Evolutionary conservation across 148 eudicot genomes (phyloP), one percentile per base, ranked within the genome.

Genomic region (Chenopodium berlandieri): DNA sequence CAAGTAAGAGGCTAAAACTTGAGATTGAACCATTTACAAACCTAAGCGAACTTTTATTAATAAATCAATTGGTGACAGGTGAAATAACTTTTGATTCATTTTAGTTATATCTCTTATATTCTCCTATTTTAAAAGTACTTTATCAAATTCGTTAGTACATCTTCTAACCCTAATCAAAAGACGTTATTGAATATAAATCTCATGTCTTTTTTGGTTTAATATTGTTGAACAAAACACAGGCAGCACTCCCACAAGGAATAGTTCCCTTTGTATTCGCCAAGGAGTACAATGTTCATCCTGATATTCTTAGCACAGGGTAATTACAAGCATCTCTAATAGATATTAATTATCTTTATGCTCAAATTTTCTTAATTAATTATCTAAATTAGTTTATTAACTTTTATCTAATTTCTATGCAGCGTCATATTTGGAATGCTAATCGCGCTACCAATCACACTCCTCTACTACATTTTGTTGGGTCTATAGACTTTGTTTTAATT

Each of bases 261-360:
- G 97, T 93, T 80, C 97, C 97, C 67, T 93, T 93, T 87, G 97
- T 93, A 64, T 93, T 93, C 62, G 92, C 97, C n/a, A 93, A 93
- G 85, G 94, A 93, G 78, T 93, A 93, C 82, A 91, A 90, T 68
- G 92, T 93, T 58, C 94, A 93, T 76, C 94, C 97, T 27, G 89
- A 93, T 73, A 91, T 93, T 77, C 94, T 94, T 54, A 94, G 98
- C 95, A 94, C 97, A 23, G 97, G 78, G 98, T 94, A 31, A 40
- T 40, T 34, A 34, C 5, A 40, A 90, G 92, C 84, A 31, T 58
- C 60, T 71, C 9, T 81, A 19, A 32, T 78, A 27, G 34, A 50
- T 25, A 22, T 50, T 72, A 25, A 34, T 74, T 79, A 22, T 72
- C 47, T 48, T 31, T 12, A 27, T 72, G 8, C 16, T 60, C 56